phyloP scores from a whole-genome alignment of 345 rosid genomes.

The Eutrema heterophyllum region DNA sequence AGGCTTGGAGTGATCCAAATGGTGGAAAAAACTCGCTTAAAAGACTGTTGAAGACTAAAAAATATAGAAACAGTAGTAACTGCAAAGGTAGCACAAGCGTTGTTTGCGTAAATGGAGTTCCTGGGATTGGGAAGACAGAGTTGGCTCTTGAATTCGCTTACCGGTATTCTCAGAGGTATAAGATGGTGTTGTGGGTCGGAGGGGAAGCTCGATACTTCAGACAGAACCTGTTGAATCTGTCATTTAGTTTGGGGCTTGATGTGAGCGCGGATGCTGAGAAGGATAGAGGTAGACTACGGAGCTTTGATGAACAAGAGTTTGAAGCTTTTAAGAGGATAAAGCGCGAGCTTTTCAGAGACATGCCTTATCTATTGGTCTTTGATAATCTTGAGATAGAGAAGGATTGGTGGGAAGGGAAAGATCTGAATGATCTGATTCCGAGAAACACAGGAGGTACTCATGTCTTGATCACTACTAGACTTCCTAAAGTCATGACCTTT shows the following conservation, averaged over 20 bases:
- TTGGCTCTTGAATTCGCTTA: constrained; percentile 80
- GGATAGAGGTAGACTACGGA: constrained; percentile 69
- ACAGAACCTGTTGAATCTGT: constrained; percentile 78
- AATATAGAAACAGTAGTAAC: constrained; percentile 49
- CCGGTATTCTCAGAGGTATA: constrained; percentile 75
- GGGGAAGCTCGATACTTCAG: constrained; percentile 81
- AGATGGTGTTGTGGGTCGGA: constrained; percentile 87
- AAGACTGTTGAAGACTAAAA: constrained; percentile 61
- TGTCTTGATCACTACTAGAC: constrained; percentile 76
- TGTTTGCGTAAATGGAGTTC: constrained; percentile 65
- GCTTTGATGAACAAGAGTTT: constrained; percentile 81
- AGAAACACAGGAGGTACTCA: constrained; percentile 80
- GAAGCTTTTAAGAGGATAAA: constrained; percentile 89
- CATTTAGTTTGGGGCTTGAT: constrained; percentile 72
- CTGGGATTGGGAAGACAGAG: constrained; percentile 88
- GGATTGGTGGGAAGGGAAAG: constrained; percentile 98
- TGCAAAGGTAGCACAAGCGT: constrained; percentile 50
- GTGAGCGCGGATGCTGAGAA: constrained; percentile 86
- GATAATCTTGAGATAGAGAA: constrained; percentile 90
- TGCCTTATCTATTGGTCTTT: constrained; percentile 78
- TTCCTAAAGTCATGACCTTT: constrained; percentile 71
- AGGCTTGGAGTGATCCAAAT: constrained; percentile 61
- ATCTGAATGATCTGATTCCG: constrained; percentile 81
- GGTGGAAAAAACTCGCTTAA: constrained; percentile 53
- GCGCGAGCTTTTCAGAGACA: constrained; percentile 73